Percentiles rank a stretch among this genome's conserved stretches.
Evolutionary conservation across 1,139 yeast genomes (phyloP).

Genomic region (Suhomyces terraborum): DNA sequence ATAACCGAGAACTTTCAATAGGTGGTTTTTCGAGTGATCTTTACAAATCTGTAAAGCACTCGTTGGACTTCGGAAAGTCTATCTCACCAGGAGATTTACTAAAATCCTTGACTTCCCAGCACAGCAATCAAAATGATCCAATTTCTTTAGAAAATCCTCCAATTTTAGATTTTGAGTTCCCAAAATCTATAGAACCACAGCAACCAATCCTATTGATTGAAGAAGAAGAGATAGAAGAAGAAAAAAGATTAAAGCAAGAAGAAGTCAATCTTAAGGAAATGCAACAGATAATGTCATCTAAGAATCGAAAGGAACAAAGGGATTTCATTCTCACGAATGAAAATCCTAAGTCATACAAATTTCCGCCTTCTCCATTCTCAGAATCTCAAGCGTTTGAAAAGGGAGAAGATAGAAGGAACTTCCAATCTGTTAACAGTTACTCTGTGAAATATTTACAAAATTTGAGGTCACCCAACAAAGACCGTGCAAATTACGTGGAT

Average conservation of each 20-base stretch:
- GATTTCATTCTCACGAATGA: slow-evolving; percentile 46
- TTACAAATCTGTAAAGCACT: slow-evolving; percentile 22
- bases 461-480: slow-evolving; percentile 21
- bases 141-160: slow-evolving; percentile 15
- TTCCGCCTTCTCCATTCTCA: slow-evolving; percentile 46
- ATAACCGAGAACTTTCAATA: slow-evolving; percentile 52
- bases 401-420: slow-evolving; percentile 12
- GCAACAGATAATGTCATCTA: not conserved
- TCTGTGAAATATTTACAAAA: slow-evolving; percentile 50
- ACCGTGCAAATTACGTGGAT: slow-evolving; percentile 36
- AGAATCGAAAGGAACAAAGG: slow-evolving; percentile 15
- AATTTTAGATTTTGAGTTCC: slow-evolving; percentile 23
- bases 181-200: slow-evolving; percentile 15
- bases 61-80: slow-evolving; percentile 29
- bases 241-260: slow-evolving; percentile 20
- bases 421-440: slow-evolving; percentile 32
- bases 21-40: slow-evolving; percentile 38
- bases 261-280: slow-evolving; percentile 12
- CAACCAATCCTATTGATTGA: slow-evolving; percentile 30
- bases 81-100: slow-evolving; percentile 42
- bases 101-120: slow-evolving; percentile 18
- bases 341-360: slow-evolving; percentile 48
- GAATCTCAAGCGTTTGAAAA: slow-evolving; percentile 1
- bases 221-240: slow-evolving; percentile 33
- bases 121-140: slow-evolving; percentile 11